Evolutionary conservation across 345 rosid genomes (phyloP).

Genomic region (Eucalyptus paniculata): DNA sequence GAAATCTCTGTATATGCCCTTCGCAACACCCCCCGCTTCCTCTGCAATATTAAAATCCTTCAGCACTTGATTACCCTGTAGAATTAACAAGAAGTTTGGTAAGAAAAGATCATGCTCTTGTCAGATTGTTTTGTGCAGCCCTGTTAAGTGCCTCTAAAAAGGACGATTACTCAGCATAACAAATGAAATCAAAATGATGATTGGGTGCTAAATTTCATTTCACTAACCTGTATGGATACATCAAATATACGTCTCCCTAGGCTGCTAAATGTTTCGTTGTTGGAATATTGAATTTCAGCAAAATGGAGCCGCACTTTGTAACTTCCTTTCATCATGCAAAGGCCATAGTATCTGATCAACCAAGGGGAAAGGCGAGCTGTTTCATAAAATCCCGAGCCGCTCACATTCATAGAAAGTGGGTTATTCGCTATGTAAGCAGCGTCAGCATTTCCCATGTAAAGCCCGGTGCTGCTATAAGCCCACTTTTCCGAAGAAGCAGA

Average conservation of each 20-base stretch:
- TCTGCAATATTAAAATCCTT: conserved; percentile 54
- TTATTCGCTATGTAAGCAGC: conserved; percentile 5
- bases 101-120: not conserved
- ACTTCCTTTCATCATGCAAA: conserved; percentile 44
- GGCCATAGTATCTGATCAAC: conserved; percentile 72
- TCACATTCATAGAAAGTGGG: conserved; percentile 10
- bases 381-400: conserved; percentile 18
- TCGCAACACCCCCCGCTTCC: conserved; percentile 60
- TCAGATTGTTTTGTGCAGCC: not conserved
- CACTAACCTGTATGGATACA: conserved; percentile 53
- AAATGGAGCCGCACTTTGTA: conserved; percentile 69
- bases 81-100: not conserved
- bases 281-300: conserved; percentile 74
- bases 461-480: conserved; percentile 75
- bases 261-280: conserved; percentile 39
- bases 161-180: not conserved
- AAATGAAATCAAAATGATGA: not conserved
- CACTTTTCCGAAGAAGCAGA: conserved; percentile 12
- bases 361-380: conserved; percentile 62
- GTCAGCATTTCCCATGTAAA: not conserved
- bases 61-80: conserved; percentile 39
- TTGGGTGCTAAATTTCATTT: not conserved
- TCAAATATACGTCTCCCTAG: conserved; percentile 63
- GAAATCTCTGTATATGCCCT: conserved; percentile 1
- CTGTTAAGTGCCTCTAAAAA: not conserved